Evolutionary conservation across 768 basidiomycete genomes (phyloP), one percentile per base, ranked within the genome.

Genomic region (Trametes punicea): DNA sequence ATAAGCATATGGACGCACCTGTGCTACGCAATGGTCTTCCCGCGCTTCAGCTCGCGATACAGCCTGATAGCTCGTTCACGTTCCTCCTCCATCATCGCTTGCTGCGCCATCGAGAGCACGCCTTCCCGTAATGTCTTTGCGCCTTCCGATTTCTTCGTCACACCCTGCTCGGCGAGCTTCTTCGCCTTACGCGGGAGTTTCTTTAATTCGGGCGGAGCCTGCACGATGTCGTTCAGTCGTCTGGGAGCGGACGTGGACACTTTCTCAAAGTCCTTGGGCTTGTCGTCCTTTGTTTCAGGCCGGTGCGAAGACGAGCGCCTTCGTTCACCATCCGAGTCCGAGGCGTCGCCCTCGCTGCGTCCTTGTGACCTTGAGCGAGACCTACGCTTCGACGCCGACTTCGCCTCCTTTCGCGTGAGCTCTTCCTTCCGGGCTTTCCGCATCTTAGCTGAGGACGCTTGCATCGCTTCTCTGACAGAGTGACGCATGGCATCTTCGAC

Each of bases 401-500:
- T 18, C 36, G 64, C 63, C 20, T 54, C 45, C 45, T 18, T 31
- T 31, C 18, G 60, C 62, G 52, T 67, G 56, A 52, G 49, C 50
- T 65, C 70, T 67, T 69, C 73, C 64, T 69, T 81, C 38, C 62
- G 67, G 16, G 67, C 72, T 59, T 71, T 80, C 26, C 85, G 81
- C 57, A 73, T 68, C 13, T 74, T 73, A 4, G 79, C 74, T 11
- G 81, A 76, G 0, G 87, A 85, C 0, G 75, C 68, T 59, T 81
- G 80, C 48, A 87, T 73, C 0, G 87, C 87, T 21, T 78, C 71
- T 53, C 77, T 81, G 46, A 90, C 79, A 6, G 82, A 68, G 2
- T 83, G 83, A 18, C 84, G 76, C 79, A 91, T 82, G 61, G 80
- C 79, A 47, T 80, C 78, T 67, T 92, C 90, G 2, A 92, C 87